Evolutionary conservation across 2,329 filamentous ascomycete species (phyloP).

Genomic region (Aspergillus cejpii): DNA sequence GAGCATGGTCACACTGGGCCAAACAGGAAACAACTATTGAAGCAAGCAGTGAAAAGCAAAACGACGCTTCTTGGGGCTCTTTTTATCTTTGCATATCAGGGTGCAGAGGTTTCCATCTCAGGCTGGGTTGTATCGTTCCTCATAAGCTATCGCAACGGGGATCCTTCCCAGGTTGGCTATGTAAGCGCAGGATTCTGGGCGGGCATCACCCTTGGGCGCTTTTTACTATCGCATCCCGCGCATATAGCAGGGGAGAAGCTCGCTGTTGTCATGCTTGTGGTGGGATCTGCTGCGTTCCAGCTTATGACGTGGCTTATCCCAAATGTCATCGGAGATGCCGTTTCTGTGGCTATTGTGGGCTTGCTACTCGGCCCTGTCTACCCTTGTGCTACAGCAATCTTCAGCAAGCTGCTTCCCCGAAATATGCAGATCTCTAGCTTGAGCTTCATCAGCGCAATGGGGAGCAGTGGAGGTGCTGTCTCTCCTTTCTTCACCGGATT

Average conservation of each 20-base stretch:
- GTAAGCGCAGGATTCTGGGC: conserved; percentile 64
- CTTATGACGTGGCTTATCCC: conserved; percentile 73
- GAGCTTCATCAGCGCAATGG: conserved; percentile 37
- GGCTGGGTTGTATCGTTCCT: conserved; percentile 85
- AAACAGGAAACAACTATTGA: conserved; percentile 36
- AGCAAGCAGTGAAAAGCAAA: conserved; percentile 45
- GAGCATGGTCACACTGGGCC: conserved; percentile 20
- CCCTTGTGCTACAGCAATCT: conserved; percentile 59
- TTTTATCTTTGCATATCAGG: conserved; percentile 83
- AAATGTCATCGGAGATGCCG: conserved; percentile 64
- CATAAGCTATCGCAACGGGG: conserved; percentile 63
- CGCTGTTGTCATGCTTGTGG: conserved; percentile 58
- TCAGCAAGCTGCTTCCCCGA: conserved; percentile 47
- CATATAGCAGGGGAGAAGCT: conserved; percentile 62
- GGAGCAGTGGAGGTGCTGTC: conserved; percentile 39
- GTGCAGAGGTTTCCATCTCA: conserved; percentile 73
- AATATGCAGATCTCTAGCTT: conserved; percentile 38
- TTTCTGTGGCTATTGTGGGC: conserved; percentile 62
- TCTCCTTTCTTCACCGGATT: conserved; percentile 46
- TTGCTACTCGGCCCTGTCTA: conserved; percentile 72
- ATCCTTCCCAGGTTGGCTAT: conserved; percentile 67
- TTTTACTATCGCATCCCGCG: conserved; percentile 61
- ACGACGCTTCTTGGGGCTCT: conserved; percentile 67
- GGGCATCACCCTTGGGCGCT: conserved; percentile 70
- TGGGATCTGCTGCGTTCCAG: conserved; percentile 61